Evolutionary conservation across 1,139 yeast genomes (phyloP), one percentile per base, ranked within the genome.

Genomic region (Arxiozyma bovina): DNA sequence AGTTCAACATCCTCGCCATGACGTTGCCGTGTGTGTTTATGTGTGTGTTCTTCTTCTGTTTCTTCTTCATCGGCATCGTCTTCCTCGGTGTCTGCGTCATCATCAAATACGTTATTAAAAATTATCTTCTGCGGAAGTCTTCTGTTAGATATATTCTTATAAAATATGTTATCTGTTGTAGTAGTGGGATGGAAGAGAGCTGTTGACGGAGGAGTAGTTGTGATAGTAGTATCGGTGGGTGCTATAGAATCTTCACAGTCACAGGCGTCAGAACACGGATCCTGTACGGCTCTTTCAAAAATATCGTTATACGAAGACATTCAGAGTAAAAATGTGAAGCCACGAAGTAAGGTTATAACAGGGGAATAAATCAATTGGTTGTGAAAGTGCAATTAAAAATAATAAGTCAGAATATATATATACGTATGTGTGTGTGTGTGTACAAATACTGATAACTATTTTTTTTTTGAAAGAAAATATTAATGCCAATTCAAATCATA

Each of bases 221-320:
- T 12, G n/a, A 30, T 3, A 11, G 38, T 9, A 30, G 38, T 11
- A 30, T 8, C 11, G 8, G 40, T 15, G 12, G 40, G 6, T 12
- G n/a, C 6, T 34, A 34, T 27, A 44, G 47, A 60, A 25, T 61
- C 62, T 42, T 57, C 62, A 34, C 50, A 48, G 40, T 61, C 63
- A 47, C 61, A 57, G 38, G 58, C 63, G 23, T 58, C 60, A 34
- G 58, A 60, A 46, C 60, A 61, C 18, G 64, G 65, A 51, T 64
- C 67, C 57, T 64, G 66, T 18, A 64, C 68, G 17, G 60, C 61
- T 50, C 68, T 55, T 54, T 64, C 68, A 46, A 64, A 64, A 34
- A 63, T 62, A 44, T 44, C 47, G 46, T 50, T 50, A 15, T 48
- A 43, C 15, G 55, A 27, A 3, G 38, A 18, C 51, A 51, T 51